Conservation (phyloP, 257 asterid genomes). For the Solanum chilense region DNA sequence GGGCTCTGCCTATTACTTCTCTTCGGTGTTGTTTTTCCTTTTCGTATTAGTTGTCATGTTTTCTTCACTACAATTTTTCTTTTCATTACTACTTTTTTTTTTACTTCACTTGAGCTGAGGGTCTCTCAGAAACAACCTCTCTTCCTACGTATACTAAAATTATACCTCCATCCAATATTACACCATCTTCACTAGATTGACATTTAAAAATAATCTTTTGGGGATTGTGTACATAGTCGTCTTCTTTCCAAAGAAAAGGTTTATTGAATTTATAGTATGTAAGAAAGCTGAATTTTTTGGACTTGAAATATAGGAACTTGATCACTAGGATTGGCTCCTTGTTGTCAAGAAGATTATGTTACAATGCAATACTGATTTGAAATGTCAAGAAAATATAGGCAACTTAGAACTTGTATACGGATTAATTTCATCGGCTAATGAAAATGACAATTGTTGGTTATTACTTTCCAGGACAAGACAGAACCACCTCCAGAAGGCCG, state of each 20-base stretch:
- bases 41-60: background rate
- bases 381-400: background rate
- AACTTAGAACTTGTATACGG: background rate
- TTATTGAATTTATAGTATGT: background rate
- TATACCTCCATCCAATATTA: background rate
- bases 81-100: background rate
- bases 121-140: too few species aligned
- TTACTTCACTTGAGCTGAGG: background rate
- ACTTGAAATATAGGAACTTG: background rate
- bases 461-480: slow-evolving; percentile 43
- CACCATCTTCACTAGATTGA: background rate
- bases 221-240: background rate
- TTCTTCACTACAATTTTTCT: background rate
- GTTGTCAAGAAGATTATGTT: background rate
- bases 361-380: background rate
- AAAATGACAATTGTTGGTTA: background rate
- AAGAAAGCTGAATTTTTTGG: background rate
- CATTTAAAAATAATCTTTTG: background rate
- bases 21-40: too few species aligned
- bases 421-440: background rate
- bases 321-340: background rate
- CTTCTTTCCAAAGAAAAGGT: background rate
- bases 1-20: too few species aligned
- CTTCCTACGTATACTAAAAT: background rate
- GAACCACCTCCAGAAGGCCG: slow-evolving; percentile 80